phyloP scores from a whole-genome alignment of 179 eudicot genomes.

The Vitellaria paradoxa region DNA sequence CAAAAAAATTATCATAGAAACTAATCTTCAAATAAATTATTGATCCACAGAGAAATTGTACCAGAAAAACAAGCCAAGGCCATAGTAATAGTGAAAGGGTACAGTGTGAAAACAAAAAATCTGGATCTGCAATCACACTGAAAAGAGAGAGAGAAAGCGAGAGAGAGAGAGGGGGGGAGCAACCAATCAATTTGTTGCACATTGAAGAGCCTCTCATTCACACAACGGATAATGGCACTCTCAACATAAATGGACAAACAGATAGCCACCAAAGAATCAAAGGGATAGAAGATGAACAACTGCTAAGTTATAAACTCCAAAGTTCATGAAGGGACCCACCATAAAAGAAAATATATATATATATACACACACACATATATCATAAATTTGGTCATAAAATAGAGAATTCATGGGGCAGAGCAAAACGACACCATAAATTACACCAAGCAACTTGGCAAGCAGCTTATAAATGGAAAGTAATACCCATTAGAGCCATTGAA shows the following conservation, averaged over 20 bases:
- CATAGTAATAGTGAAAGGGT: background rate
- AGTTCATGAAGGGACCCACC: background rate
- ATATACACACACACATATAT: no score
- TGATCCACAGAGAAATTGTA: background rate
- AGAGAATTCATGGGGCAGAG: background rate
- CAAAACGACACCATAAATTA: slow-evolving; percentile 4
- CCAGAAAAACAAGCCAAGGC: background rate
- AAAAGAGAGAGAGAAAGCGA: no score
- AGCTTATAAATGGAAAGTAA: slow-evolving; percentile 4
- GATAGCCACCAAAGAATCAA: slow-evolving; percentile 13
- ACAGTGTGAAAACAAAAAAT: no score
- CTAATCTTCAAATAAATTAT: background rate
- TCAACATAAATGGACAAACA: slow-evolving; percentile 4
- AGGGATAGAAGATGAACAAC: background rate
- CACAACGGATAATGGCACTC: background rate
- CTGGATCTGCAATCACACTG: background rate
- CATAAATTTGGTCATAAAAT: background rate
- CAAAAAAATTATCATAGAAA: background rate
- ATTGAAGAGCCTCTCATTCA: background rate
- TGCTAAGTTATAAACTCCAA: slow-evolving; percentile 2
- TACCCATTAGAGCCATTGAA: slow-evolving; percentile 12
- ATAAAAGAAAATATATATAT: no score
- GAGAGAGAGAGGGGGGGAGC: background rate
- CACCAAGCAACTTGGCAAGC: no score
- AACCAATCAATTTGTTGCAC: slow-evolving; percentile 3